Conservation (phyloP, 1,284 basidiomycete genomes). For the Fomitopsis betulina region DNA sequence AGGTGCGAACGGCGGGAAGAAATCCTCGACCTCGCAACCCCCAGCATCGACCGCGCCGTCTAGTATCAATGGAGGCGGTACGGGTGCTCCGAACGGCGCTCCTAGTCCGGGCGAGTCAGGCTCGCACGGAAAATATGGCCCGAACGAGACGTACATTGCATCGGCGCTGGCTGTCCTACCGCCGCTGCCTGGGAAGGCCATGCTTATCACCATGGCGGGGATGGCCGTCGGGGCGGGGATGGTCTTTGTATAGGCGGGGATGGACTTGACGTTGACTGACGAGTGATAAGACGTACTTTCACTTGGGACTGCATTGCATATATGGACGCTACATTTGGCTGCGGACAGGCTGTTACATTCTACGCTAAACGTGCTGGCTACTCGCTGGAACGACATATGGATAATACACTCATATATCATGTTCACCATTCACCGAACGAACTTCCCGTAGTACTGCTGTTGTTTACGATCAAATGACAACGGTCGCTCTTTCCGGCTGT, state of each 20-base stretch:
- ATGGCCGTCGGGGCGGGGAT: conserved; percentile 43
- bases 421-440: not conserved
- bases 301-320: conserved; percentile 10
- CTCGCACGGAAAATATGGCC: conserved; percentile 45
- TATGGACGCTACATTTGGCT: conserved; percentile 14
- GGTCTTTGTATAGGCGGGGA: conserved; percentile 35
- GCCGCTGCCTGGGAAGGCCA: conserved; percentile 25
- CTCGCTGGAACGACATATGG: not conserved
- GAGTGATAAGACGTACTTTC: conserved; percentile 2
- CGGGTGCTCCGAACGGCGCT: conserved; percentile 37
- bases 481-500: not conserved
- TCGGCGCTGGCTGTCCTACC: conserved; percentile 40
- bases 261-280: not conserved
- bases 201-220: conserved; percentile 37
- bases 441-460: not conserved
- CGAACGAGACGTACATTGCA: conserved; percentile 58
- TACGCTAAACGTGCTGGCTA: conserved; percentile 6
- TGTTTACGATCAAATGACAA: not conserved
- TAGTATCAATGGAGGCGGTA: conserved; percentile 47
- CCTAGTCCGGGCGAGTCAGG: conserved; percentile 41
- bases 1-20: conserved; percentile 23
- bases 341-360: conserved; percentile 12
- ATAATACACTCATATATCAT: not conserved
- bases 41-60: conserved; percentile 55
- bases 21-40: conserved; percentile 27